Percentiles rank a stretch among this genome's conserved stretches.
Conservation (phyloP, 2,329 filamentous ascomycete genomes). For the Hawksworthiomyces lignivorus region DNA sequence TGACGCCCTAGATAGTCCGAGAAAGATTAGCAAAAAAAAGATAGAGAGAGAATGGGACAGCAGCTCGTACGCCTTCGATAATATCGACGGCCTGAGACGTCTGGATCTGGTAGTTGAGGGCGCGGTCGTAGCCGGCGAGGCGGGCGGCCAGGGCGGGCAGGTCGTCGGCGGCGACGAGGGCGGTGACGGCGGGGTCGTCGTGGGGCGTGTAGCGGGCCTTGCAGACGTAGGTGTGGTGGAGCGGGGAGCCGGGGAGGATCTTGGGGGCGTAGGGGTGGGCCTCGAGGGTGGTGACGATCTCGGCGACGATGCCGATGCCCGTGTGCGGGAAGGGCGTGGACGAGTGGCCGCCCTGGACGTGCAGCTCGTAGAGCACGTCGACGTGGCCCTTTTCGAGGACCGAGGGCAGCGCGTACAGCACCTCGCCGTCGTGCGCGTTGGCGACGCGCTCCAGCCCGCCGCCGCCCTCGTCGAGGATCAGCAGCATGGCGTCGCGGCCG, state of each 20-base stretch:
- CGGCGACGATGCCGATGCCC: constrained; percentile 43
- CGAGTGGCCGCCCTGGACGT: constrained; percentile 51
- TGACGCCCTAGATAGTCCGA: constrained; percentile 37
- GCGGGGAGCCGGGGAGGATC: constrained; percentile 22
- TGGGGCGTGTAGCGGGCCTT: constrained; percentile 37
- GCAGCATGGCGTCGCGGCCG: constrained; percentile 45
- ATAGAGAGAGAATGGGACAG: no score
- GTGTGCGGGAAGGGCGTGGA: constrained; percentile 49
- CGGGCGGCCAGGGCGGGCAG: constrained; percentile 35
- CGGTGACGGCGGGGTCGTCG: constrained; percentile 31
- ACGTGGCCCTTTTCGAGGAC: constrained; percentile 55
- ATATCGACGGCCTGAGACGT: constrained; percentile 55
- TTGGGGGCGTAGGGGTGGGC: constrained; percentile 33
- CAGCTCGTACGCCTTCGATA: constrained; percentile 39
- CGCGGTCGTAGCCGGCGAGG: constrained; percentile 30
- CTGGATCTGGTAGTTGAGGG: constrained; percentile 45
- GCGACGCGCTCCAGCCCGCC: constrained; percentile 36
- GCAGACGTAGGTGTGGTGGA: constrained; percentile 34
- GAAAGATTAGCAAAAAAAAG: not conserved
- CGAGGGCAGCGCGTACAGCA: constrained; percentile 46
- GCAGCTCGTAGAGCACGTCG: constrained; percentile 50
- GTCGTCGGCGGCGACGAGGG: constrained; percentile 9
- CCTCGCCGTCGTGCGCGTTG: not conserved
- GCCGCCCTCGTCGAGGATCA: constrained; percentile 53
- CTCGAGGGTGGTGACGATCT: constrained; percentile 41